Evolutionary conservation across 495 filamentous ascomycete genomes (phyloP).

Genomic region (Parmelia sp.): DNA sequence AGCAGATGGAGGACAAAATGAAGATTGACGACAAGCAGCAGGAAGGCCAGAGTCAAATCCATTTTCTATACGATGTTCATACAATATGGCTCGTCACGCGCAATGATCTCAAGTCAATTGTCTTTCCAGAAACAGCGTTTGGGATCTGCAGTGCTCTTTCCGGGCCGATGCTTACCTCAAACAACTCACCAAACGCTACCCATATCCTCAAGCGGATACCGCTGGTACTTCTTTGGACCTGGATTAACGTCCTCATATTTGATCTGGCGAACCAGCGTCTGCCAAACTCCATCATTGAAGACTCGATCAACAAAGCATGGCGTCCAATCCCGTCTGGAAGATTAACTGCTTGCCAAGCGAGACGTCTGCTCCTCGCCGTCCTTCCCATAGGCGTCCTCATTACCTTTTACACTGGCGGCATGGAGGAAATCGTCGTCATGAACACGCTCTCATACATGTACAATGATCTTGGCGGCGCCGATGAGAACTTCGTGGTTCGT

Average conservation of each 20-base stretch:
- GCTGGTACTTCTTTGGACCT: conserved; percentile 22
- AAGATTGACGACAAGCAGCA: conserved; percentile 1
- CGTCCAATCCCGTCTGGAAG: conserved; percentile 43
- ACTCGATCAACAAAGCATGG: conserved; percentile 55
- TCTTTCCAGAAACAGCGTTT: conserved; percentile 35
- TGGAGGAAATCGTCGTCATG: conserved; percentile 32
- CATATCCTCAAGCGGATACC: conserved; percentile 21
- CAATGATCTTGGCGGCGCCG: conserved; percentile 47
- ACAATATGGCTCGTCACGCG: conserved; percentile 38
- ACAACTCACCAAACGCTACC: conserved; percentile 1
- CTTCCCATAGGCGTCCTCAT: conserved; percentile 35
- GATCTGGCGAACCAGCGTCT: conserved; percentile 46
- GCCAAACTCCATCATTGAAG: conserved; percentile 43
- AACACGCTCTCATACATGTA: conserved; percentile 45
- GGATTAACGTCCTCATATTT: conserved; percentile 38
- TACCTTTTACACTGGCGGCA: conserved; percentile 33
- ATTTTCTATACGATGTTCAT: conserved; percentile 10
- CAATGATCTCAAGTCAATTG: conserved; percentile 38
- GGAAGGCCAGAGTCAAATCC: neutral
- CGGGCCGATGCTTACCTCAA: conserved; percentile 22
- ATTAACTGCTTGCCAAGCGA: conserved; percentile 36
- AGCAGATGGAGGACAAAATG: neutral
- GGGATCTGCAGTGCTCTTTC: conserved; percentile 33
- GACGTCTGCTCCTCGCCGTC: conserved; percentile 31
- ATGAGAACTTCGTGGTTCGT: conserved; percentile 37